Evolutionary conservation across 192 early-diverging fungal species (phyloP).

Genomic region (Thamnidium elegans): DNA sequence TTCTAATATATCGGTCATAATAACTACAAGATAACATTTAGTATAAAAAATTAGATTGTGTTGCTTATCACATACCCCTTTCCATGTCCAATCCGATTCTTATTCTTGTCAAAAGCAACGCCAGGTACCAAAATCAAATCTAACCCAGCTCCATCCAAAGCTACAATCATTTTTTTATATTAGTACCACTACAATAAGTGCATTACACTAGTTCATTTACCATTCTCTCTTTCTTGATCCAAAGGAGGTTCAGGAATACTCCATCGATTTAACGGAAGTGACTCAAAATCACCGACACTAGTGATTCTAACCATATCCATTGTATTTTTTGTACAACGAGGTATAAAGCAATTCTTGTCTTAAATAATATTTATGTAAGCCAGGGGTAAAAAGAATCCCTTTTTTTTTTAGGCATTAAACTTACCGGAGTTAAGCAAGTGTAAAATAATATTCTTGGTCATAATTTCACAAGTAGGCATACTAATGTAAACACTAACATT

Average conservation of each 20-base stretch:
- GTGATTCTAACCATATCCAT: constrained; percentile 71
- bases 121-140: constrained; percentile 64
- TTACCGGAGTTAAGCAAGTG: constrained; percentile 45
- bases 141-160: constrained; percentile 48
- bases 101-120: constrained; percentile 55
- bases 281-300: constrained; percentile 55
- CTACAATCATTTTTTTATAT: constrained; percentile 26
- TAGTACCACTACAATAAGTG: neutral
- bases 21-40: constrained; percentile 37
- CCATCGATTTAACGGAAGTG: constrained; percentile 64
- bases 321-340: constrained; percentile 42
- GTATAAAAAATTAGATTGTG: neutral
- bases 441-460: constrained; percentile 45
- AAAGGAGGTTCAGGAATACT: constrained; percentile 62
- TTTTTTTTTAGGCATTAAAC: neutral
- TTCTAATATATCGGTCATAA: constrained; percentile 55
- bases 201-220: constrained; percentile 28
- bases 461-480: constrained; percentile 49
- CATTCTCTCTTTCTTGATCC: constrained; percentile 51
- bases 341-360: constrained; percentile 57
- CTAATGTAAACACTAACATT: constrained; percentile 54
- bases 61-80: constrained; percentile 45
- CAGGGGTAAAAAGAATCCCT: too few relatives aligned
- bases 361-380: neutral
- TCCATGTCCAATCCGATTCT: constrained; percentile 62